Evolutionary conservation across 2,329 filamentous ascomycete genomes (phyloP).

Genomic region (Coleophoma eucalyptorum): DNA sequence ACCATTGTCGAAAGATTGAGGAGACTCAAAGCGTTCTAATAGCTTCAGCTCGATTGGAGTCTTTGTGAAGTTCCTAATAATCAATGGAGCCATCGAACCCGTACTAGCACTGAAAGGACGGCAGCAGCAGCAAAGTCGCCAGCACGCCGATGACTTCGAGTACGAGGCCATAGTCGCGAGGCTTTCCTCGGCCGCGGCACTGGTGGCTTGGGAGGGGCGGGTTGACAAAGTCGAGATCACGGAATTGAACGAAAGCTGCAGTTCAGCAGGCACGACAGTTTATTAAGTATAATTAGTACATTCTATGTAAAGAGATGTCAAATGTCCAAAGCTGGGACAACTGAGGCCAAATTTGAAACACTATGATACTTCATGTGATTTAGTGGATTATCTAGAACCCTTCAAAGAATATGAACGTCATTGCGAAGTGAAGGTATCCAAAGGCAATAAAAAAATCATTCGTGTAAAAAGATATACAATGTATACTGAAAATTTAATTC

Average conservation of each 20-base stretch:
- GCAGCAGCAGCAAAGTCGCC: not conserved
- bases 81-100: constrained; percentile 40
- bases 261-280: no score
- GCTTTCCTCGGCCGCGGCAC: not conserved
- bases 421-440: no score
- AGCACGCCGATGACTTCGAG: not conserved
- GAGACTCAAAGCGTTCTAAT: constrained; percentile 69
- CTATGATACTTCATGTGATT: no score
- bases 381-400: no score
- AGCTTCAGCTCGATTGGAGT: constrained; percentile 68
- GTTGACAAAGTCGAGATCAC: not conserved
- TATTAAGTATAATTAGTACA: no score
- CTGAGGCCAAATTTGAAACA: no score
- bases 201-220: not conserved
- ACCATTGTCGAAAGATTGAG: constrained; percentile 26
- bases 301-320: no score
- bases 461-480: not conserved
- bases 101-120: not conserved
- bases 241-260: no score
- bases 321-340: no score
- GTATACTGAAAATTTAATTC: not conserved
- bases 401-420: no score
- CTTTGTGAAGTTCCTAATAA: constrained; percentile 77
- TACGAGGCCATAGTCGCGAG: not conserved
- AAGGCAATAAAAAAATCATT: not conserved